These are phyloP conservation scores for Floccularia luteovirens DNA, from an alignment of 768 basidiomycete genomes.

Conservation along the genomic window DNA sequence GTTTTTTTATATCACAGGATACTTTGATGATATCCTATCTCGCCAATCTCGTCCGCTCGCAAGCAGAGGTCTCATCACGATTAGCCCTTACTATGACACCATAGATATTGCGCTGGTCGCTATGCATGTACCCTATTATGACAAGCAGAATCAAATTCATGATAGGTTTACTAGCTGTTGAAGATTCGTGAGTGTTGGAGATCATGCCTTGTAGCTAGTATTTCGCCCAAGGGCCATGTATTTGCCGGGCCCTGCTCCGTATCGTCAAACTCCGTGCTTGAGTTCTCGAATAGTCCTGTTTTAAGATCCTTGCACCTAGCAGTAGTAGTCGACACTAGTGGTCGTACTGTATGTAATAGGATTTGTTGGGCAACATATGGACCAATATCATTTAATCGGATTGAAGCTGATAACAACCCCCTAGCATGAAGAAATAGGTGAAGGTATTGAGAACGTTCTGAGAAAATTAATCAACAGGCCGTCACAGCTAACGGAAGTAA, in stretches of 20 bases:
- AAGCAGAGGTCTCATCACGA: slow-evolving; percentile 87
- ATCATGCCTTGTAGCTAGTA: slow-evolving; percentile 85
- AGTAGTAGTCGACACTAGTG: slow-evolving; percentile 53
- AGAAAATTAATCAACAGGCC: slow-evolving; percentile 3
- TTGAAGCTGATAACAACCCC: slow-evolving; percentile 83
- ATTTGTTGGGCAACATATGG: slow-evolving; percentile 91
- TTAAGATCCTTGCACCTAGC: slow-evolving; percentile 35
- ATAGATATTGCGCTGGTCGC: slow-evolving; percentile 15
- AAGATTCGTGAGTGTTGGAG: slow-evolving; percentile 94
- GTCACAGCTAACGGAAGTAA: neutral
- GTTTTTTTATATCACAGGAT: slow-evolving; percentile 43
- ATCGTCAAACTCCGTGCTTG: slow-evolving; percentile 27
- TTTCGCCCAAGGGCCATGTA: slow-evolving; percentile 96
- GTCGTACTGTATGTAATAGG: slow-evolving; percentile 64
- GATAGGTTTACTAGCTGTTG: slow-evolving; percentile 53
- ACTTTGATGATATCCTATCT: slow-evolving; percentile 93
- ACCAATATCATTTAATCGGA: slow-evolving; percentile 86
- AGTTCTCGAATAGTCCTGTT: slow-evolving; percentile 31
- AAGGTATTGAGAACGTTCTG: slow-evolving; percentile 80
- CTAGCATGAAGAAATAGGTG: slow-evolving; percentile 92
- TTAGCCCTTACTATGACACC: slow-evolving; percentile 63
- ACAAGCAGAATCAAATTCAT: neutral
- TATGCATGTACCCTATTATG: neutral
- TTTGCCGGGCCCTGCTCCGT: slow-evolving; percentile 60
- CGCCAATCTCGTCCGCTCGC: slow-evolving; percentile 86